Evolutionary conservation across 2,329 filamentous ascomycete genomes (phyloP).

Genomic region (Ophiocordyceps camponoti-floridani): DNA sequence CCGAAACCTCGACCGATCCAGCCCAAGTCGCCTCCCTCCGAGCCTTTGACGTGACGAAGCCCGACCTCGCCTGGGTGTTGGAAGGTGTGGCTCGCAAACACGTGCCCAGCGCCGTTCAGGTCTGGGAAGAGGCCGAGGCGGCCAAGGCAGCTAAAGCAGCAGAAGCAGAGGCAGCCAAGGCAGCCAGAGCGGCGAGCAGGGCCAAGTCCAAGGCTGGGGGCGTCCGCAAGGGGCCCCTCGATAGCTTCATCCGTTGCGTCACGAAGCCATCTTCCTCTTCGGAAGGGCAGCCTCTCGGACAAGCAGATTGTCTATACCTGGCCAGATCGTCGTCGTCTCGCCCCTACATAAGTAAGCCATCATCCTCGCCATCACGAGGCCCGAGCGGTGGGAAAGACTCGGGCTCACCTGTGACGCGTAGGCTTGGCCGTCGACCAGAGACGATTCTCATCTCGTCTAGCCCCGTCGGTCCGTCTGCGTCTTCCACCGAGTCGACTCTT

Average conservation of each 20-base stretch:
- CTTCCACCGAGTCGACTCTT: conserved; percentile 11
- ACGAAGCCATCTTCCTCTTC: conserved; percentile 14
- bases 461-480: conserved; percentile 10
- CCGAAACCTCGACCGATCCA: conserved; percentile 3
- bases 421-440: conserved; percentile 14
- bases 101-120: conserved; percentile 8
- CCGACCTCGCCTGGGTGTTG: conserved; percentile 28
- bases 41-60: conserved; percentile 45
- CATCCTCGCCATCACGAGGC: conserved; percentile 8
- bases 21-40: conserved; percentile 11
- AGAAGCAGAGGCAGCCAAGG: conserved; percentile 4
- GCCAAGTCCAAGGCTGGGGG: conserved; percentile 5
- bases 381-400: conserved; percentile 17
- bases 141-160: conserved; percentile 7
- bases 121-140: conserved; percentile 10
- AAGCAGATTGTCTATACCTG: not conserved
- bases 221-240: conserved; percentile 15
- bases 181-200: conserved; percentile 5
- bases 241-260: conserved; percentile 19
- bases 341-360: conserved; percentile 16
- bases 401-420: conserved; percentile 25
- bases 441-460: conserved; percentile 27
- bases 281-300: not conserved
- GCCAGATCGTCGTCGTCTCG: not conserved
- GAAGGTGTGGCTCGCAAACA: conserved; percentile 14